A percentile compares a stretch with the other conserved stretches of the same genome.
Conservation (phyloP, 2,329 filamentous ascomycete genomes). For the Ramichloridium luteum region DNA sequence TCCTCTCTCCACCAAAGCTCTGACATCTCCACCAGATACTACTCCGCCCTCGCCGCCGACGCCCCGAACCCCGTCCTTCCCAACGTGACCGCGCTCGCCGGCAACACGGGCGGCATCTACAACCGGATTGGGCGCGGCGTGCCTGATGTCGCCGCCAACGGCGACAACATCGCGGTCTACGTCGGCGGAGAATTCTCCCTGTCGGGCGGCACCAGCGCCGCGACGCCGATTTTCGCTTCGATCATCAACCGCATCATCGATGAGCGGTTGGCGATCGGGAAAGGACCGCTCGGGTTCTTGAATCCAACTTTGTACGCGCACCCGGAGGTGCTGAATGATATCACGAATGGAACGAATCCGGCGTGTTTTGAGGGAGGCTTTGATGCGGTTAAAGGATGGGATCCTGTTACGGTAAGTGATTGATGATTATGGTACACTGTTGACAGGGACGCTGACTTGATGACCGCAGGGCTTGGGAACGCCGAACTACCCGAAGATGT, state of each 20-base stretch:
- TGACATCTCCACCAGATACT: no score
- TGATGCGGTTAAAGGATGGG: constrained; percentile 6
- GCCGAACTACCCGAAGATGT: background rate
- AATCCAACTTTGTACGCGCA: constrained; percentile 19
- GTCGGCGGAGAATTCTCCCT: constrained; percentile 25
- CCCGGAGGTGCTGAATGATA: constrained; percentile 9
- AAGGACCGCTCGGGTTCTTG: constrained; percentile 22
- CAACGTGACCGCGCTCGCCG: constrained; percentile 12
- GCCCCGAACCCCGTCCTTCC: background rate
- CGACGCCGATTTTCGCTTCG: constrained; percentile 19
- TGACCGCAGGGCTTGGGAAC: background rate
- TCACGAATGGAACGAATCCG: constrained; percentile 8
- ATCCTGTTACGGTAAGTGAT: constrained; percentile 2
- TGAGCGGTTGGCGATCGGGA: constrained; percentile 14
- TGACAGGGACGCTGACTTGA: constrained; percentile 1
- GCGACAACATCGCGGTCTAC: constrained; percentile 30
- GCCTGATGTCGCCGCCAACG: constrained; percentile 28
- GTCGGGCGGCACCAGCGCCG: constrained; percentile 15
- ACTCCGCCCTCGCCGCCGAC: background rate
- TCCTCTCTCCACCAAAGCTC: no score
- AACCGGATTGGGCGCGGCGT: constrained; percentile 22
- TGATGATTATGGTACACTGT: constrained; percentile 1
- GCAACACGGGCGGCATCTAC: constrained; percentile 17
- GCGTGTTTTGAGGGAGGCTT: constrained; percentile 6
- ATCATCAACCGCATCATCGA: constrained; percentile 21